Conservation (phyloP, 192 early-diverging fungal genomes). For the Coemansia sp. region DNA sequence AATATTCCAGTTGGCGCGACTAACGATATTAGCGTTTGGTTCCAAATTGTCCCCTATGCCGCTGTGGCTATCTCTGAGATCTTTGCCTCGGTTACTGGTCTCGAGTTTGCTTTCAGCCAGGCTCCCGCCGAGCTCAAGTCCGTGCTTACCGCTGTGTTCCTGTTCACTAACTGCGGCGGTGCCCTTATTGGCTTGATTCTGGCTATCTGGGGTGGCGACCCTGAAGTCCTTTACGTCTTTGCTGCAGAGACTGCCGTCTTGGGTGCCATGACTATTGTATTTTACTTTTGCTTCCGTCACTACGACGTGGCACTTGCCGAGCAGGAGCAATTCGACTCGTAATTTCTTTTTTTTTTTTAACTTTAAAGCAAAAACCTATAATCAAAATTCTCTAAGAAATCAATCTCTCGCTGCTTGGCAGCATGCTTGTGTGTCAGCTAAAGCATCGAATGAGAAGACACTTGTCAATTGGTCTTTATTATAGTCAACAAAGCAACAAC, state of each 20-base stretch:
- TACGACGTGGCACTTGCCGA: constrained; percentile 37
- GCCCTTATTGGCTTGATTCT: constrained; percentile 47
- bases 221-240: constrained; percentile 60
- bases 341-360: not conserved
- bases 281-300: constrained; percentile 54
- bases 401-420: not conserved
- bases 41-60: constrained; percentile 59
- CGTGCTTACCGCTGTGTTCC: constrained; percentile 65
- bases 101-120: constrained; percentile 68
- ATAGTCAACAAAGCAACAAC: no score
- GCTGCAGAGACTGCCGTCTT: constrained; percentile 43
- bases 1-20: constrained; percentile 5
- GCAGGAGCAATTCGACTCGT: constrained; percentile 18
- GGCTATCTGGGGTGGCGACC: constrained; percentile 55
- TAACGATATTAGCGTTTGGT: constrained; percentile 59
- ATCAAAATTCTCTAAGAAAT: not conserved
- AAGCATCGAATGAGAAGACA: not conserved
- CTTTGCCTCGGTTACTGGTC: constrained; percentile 67
- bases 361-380: not conserved
- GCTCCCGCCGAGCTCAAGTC: constrained; percentile 65
- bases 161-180: constrained; percentile 59
- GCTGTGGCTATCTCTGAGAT: constrained; percentile 65
- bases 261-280: constrained; percentile 35
- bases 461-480: no score
- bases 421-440: not conserved